These are phyloP conservation scores for Akanthomyces muscarius DNA, from an alignment of 2,329 filamentous ascomycete species.

Conservation along the genomic window DNA sequence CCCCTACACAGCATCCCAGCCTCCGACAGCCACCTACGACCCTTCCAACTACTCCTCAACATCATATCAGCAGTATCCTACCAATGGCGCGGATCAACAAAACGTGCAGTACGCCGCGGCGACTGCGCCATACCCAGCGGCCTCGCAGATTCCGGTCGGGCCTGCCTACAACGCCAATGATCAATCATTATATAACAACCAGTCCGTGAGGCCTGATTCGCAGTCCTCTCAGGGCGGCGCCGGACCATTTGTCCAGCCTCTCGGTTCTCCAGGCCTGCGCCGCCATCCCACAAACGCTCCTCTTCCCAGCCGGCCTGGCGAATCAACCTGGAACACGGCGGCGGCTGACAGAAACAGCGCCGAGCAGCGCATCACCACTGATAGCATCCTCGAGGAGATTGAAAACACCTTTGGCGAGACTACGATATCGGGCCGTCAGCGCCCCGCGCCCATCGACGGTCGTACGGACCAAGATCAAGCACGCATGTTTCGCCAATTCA, in stretches of 20 bases:
- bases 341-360: constrained; percentile 37
- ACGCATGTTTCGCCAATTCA: constrained; percentile 45
- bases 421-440: constrained; percentile 28
- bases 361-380: constrained; percentile 45
- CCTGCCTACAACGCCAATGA: constrained; percentile 48
- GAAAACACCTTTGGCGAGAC: constrained; percentile 42
- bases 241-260: constrained; percentile 40
- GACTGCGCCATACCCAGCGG: constrained; percentile 46
- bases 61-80: constrained; percentile 34
- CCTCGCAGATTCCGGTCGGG: constrained; percentile 50
- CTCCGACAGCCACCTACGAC: constrained; percentile 34
- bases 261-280: constrained; percentile 44
- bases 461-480: constrained; percentile 44
- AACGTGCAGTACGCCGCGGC: constrained; percentile 36
- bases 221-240: constrained; percentile 42
- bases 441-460: constrained; percentile 43
- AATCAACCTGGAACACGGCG: constrained; percentile 41
- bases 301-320: constrained; percentile 51
- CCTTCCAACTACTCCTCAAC: constrained; percentile 29
- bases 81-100: constrained; percentile 38
- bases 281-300: constrained; percentile 59
- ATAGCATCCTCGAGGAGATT: constrained; percentile 55
- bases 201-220: constrained; percentile 47
- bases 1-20: constrained; percentile 24
- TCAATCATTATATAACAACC: constrained; percentile 41